Evolutionary conservation across 768 basidiomycete genomes (phyloP).

Genomic region (Naganishia friedmannii): DNA sequence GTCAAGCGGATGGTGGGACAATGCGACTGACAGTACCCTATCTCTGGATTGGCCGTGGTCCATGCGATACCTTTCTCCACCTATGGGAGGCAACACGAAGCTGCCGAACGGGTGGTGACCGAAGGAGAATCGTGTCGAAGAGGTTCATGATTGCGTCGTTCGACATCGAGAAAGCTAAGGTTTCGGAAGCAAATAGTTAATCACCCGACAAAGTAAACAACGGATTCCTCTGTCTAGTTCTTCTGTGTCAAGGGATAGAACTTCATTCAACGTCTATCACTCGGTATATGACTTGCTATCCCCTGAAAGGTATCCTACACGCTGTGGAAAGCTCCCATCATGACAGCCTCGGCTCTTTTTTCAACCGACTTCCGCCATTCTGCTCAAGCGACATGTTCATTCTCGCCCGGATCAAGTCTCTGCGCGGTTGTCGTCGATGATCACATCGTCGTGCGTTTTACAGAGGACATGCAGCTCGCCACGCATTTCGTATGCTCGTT

Average conservation of each 20-base stretch:
- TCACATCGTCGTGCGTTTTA: conserved; percentile 74
- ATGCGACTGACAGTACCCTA: too few species aligned
- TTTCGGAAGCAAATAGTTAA: background rate
- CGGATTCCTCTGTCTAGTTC: too few species aligned
- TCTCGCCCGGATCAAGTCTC: conserved; percentile 84
- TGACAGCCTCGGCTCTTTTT: background rate
- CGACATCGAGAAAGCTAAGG: background rate
- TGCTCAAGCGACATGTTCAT: conserved; percentile 50
- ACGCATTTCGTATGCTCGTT: conserved; percentile 67
- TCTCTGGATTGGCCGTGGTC: too few species aligned
- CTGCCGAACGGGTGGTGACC: too few species aligned
- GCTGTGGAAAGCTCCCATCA: background rate
- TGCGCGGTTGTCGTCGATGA: conserved; percentile 76
- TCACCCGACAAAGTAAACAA: conserved; percentile 9
- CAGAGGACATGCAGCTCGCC: conserved; percentile 77
- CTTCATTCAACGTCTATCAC: background rate
- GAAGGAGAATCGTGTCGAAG: too few species aligned
- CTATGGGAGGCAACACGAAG: too few species aligned
- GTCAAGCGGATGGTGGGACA: too few species aligned
- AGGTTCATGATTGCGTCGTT: background rate
- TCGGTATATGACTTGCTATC: too few species aligned
- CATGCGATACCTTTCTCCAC: too few species aligned
- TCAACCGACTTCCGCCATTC: conserved; percentile 19
- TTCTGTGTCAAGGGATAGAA: too few species aligned
- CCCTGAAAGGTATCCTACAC: background rate